A percentile compares a stretch with the other conserved stretches of the same genome.
Conservation (phyloP, 176 grass and related monocot species). For the Cenchrus fungigraminus region DNA sequence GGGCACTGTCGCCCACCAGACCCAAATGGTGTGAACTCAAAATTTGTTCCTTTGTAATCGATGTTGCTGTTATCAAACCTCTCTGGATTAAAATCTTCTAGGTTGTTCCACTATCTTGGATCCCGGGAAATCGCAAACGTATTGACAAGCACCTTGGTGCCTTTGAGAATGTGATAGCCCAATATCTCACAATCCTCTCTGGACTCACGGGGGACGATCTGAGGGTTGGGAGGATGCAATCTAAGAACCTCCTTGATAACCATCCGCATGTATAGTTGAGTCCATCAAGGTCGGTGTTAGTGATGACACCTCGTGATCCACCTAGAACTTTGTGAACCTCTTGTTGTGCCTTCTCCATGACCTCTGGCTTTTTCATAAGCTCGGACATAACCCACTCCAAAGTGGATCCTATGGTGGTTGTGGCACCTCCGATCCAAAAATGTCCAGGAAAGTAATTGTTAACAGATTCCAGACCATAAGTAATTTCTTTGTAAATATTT, state of each 20-base stretch:
- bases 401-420: slow-evolving; percentile 7
- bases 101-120: background rate
- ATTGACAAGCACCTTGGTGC: slow-evolving; percentile 29
- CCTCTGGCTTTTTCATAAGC: background rate
- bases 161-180: background rate
- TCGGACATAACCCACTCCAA: slow-evolving; percentile 28
- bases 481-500: too few species aligned
- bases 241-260: slow-evolving; percentile 34
- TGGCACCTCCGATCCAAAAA: background rate
- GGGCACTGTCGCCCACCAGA: slow-evolving; percentile 51
- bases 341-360: background rate
- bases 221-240: slow-evolving; percentile 16
- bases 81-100: slow-evolving; percentile 7
- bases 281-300: background rate
- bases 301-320: background rate
- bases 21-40: slow-evolving; percentile 46
- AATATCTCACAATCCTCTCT: background rate
- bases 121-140: slow-evolving; percentile 12
- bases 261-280: slow-evolving; percentile 20
- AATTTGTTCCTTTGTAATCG: slow-evolving; percentile 44
- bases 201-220: background rate
- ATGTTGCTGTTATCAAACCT: slow-evolving; percentile 1
- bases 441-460: background rate
- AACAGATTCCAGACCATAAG: too few species aligned
- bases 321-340: background rate